Evolutionary conservation across 2,329 filamentous ascomycete species (phyloP), one percentile per base, ranked within the genome.

Genomic region (Periconia digitata): DNA sequence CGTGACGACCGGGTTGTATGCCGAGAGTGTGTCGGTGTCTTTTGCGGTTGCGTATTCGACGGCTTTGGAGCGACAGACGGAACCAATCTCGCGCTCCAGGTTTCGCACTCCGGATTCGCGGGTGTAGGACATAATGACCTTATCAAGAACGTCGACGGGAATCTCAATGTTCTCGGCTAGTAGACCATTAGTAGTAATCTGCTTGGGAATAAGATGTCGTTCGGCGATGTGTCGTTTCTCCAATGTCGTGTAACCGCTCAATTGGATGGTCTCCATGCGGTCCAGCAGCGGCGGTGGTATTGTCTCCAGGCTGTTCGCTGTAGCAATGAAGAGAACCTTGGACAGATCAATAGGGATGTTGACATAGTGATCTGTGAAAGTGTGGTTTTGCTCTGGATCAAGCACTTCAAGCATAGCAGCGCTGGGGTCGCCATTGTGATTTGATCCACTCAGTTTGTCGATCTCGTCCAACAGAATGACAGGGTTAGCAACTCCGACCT

Each of bases 341-440:
- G 90, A 95, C 17, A 99, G 80, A 67, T 99, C 94, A 57, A 97
- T 90, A 0, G 94, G 92, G 54, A 96, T 91, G 63, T 92, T 92
- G 69, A 99, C 84, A 70, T 97, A 99, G 74, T 99, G 94, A 67
- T 99, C 94, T 23, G 86, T 89, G 74, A 99, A 99, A 8, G 85
- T 87, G 72, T 95, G 83, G 67, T 99, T 99, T 74, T 99, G 94
- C 71, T 99, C 94, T 0, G 94, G 94, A 65, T 99, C 94, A 39
- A 99, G 79, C 10, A 99, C 94, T 72, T 99, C 94, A 13, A 99
- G 84, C 92, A 99, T 96, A 8, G 94, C 94, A 18, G 94, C 94
- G 17, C 90, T 95, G 3, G 94, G 94, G 64, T 99, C 94, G 35
- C 94, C 94, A 59, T 99, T 92, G 70, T 94, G 88, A 69, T 92